Evolutionary conservation across 495 filamentous ascomycete genomes (phyloP), one percentile per base, ranked within the genome.

Genomic region (Penicillium egyptiacum): DNA sequence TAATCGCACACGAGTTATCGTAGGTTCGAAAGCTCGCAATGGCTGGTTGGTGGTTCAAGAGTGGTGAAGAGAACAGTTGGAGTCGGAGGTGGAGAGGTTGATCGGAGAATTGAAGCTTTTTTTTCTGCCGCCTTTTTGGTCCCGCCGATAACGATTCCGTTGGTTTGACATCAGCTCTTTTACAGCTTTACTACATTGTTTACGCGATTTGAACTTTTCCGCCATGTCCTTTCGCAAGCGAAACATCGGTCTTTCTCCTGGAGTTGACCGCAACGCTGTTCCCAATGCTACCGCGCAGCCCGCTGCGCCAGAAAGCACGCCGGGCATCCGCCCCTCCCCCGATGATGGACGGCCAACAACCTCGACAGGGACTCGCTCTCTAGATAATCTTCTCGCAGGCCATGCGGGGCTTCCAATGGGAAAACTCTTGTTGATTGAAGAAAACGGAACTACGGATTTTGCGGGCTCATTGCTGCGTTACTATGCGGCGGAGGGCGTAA

Each of bases 361-460:
- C 11, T 98, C 94, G 4, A 97, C 94, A 1, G 94, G 94, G 8
- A 88, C 90, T 0, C 78, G 83, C 5, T 91, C 90, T 33, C 80
- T 98, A 33, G 94, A 98, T 64, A 83, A 82, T 49, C 80, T 96
- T 12, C 80, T 98, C 2, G 91, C 90, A 22, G 91, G 92, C 0
- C 92, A 98, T 76, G 83, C 86, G n/a, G 94, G 95, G 0, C 79
- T 98, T 1, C 83, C 91, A 1, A 76, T 98, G 17, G 93, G 94
- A 0, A 92, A 82, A 28, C 86, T 84, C 2, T 63, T 98, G 5
- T 70, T 98, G 20, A 72, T 98, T n/a, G 91, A 92, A 63, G 94
- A 98, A 62, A 89, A 86, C 62, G 94, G 93, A 2, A 96, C 92
- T 17, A 98, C 94, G 2, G 94, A 98, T 63, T 98, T 93, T 73